phyloP scores from a whole-genome alignment of 2,329 filamentous ascomycete species.

The Claviceps africana region DNA sequence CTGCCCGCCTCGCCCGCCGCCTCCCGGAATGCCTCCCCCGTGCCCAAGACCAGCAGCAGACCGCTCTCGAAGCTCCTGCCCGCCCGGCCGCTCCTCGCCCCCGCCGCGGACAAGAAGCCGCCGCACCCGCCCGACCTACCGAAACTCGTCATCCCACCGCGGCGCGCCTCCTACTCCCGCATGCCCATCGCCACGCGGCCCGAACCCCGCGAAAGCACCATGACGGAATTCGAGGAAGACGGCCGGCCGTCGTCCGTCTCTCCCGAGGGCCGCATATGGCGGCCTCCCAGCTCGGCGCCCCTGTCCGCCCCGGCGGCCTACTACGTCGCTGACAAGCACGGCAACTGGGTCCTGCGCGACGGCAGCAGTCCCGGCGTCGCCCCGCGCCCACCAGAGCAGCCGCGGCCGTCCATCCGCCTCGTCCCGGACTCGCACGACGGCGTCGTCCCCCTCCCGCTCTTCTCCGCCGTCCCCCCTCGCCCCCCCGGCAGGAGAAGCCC shows the following conservation, averaged over 20 bases:
- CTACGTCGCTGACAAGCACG: slow-evolving; percentile 37
- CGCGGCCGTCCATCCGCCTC: not conserved
- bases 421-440: slow-evolving; percentile 4
- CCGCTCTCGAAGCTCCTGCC: slow-evolving; percentile 31
- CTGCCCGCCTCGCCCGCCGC: slow-evolving; percentile 17
- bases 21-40: slow-evolving; percentile 11
- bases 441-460: slow-evolving; percentile 11
- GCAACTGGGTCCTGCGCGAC: slow-evolving; percentile 39
- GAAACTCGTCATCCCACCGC: slow-evolving; percentile 17
- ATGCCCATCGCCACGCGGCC: too few relatives aligned
- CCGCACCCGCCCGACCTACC: slow-evolving; percentile 13
- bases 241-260: slow-evolving; percentile 21
- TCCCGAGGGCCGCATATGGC: slow-evolving; percentile 32
- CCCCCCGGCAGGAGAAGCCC: slow-evolving; percentile 10
- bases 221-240: slow-evolving; percentile 41
- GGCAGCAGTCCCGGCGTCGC: slow-evolving; percentile 14
- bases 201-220: slow-evolving; percentile 28
- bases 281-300: slow-evolving; percentile 31
- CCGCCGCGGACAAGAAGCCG: slow-evolving; percentile 3
- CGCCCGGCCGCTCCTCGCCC: slow-evolving; percentile 29
- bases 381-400: not conserved
- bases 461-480: slow-evolving; percentile 8
- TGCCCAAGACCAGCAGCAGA: slow-evolving; percentile 12
- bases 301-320: slow-evolving; percentile 28
- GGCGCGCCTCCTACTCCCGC: not conserved